Evolutionary conservation across 2,329 filamentous ascomycete genomes (phyloP), one percentile per base, ranked within the genome.

Genomic region (Fusarium devonianum): DNA sequence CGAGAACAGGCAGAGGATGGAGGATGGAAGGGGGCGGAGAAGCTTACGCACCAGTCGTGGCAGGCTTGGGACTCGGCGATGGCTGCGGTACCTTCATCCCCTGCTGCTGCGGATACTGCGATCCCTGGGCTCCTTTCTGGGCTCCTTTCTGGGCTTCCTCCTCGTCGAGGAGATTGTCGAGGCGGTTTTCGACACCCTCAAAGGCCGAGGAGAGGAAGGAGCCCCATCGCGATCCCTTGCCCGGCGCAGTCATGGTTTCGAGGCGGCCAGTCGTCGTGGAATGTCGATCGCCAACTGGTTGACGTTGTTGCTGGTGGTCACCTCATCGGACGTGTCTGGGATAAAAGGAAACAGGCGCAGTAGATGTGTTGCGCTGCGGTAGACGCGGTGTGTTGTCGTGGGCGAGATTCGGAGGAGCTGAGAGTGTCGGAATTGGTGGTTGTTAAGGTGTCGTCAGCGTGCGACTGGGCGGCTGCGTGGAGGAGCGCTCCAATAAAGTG

Each of bases 151-250:
- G 63, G 10, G 48, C 55, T 7, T 66, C 82, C 32, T 87, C 85
- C 45, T 90, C 86, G 60, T 97, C 92, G 53, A 99, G 81, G 49
- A 99, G 96, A 38, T 84, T 92, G 71, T 99, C 94, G 51, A 99
- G 82, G 32, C 90, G 86, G 51, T 92, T 95, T 75, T 99, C 94
- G 49, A 99, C 89, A 53, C 92, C 92, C 44, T 92, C 92, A 53
- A 97, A 91, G 57, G 93, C 92, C 72, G 93, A 90, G 59, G 92
- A 89, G 52, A 97, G 81, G 69, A 96, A 88, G 22, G 85, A 85
- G 34, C 87, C 88, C 89, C 89, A 92, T 84, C 82, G 82, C 39
- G 82, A 82, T 53, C 52, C 60, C 65, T 83, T 82, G 56, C 72
- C 73, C 23, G 78, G 73, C 55, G 75, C 72, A 57, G 78, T 72